These are phyloP conservation scores for Cercospora sojina DNA, from an alignment of 2,329 filamentous ascomycete species.

Conservation along the genomic window DNA sequence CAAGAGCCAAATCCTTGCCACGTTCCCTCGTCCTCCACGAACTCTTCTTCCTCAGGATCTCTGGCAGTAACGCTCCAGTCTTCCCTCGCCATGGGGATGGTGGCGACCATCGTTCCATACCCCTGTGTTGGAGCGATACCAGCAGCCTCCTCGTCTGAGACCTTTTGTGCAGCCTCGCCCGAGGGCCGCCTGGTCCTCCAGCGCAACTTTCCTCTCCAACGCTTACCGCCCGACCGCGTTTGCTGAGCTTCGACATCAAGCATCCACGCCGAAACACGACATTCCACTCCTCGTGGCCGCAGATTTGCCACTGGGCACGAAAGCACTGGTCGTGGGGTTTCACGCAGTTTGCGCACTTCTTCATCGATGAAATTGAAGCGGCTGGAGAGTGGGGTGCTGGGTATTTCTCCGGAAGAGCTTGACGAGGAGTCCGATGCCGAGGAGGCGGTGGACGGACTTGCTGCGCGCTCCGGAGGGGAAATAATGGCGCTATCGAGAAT, in stretches of 20 bases:
- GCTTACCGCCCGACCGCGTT: not conserved
- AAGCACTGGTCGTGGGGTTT: not conserved
- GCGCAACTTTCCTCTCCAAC: not conserved
- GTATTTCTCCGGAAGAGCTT: not conserved
- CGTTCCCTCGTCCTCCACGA: not conserved
- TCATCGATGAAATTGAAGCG: not conserved
- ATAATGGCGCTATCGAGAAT: not conserved
- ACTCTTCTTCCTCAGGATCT: not conserved
- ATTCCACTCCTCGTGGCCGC: not conserved
- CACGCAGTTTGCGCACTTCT: not conserved
- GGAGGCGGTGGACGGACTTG: constrained; percentile 3
- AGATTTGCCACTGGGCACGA: not conserved
- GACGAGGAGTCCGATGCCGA: not conserved
- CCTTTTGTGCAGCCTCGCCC: not conserved
- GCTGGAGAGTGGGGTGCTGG: not conserved
- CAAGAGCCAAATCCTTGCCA: not conserved
- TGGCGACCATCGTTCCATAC: not conserved
- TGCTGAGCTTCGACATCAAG: constrained; percentile 6
- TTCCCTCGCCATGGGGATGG: not conserved
- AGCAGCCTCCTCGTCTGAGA: not conserved
- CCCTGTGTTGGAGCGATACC: not conserved
- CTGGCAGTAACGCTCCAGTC: not conserved
- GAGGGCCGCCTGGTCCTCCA: not conserved
- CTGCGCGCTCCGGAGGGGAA: not conserved
- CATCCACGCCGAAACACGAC: not conserved